Base-by-base conservation (phyloP, 2,329 filamentous ascomycete genomes). In the Aureobasidium namibiae region DNA sequence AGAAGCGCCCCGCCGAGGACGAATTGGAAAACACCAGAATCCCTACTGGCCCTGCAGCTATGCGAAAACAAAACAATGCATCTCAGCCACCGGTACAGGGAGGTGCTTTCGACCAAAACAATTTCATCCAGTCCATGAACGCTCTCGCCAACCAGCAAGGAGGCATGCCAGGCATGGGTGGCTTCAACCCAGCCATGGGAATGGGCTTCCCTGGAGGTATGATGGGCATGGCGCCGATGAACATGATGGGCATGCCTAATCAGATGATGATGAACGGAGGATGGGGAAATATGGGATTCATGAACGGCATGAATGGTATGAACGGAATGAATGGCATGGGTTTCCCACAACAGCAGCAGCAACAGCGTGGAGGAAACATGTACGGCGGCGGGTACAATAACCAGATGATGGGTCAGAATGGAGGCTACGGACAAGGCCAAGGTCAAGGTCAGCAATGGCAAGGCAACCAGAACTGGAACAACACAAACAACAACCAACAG, bases 1-100 rank as follows among this genome's bases (percentile, higher is more conserved):
- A 89, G 75, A 99, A 97, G 76, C 85, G 94, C 23, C 82, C 88
- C 11, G 90, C 91, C 14, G 90, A 92, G 36, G 87, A 91, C 56
- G 79, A 84, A 33, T 73, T 80, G 57, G 74, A 73, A 50, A 77
- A 73, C 60, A 67, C 73, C 46, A 70, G 73, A 23, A 73, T 72
- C 18, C 72, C 73, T 8, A 73, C 74, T 4, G 76, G 74, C 13
- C 77, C 78, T 11, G 74, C 75, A 53, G 76, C 74, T 14, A 77
- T 75, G 74, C 41, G 82, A 82, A 63, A 62, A 29, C 39, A 56
- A 21, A 61, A 41, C 38, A 56, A 57, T 10, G 58, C 50, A n/a
- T 21, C 26, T 58, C 63, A 65, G 38, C 59, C 63, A 26, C 63
- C 64, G 26, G 56, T 63, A 45, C 64, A 63, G n/a, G 63, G 62